These are phyloP conservation scores for Pythium pyrilobum DNA, from an alignment of 352 stramenopile genomes.

Conservation along the genomic window DNA sequence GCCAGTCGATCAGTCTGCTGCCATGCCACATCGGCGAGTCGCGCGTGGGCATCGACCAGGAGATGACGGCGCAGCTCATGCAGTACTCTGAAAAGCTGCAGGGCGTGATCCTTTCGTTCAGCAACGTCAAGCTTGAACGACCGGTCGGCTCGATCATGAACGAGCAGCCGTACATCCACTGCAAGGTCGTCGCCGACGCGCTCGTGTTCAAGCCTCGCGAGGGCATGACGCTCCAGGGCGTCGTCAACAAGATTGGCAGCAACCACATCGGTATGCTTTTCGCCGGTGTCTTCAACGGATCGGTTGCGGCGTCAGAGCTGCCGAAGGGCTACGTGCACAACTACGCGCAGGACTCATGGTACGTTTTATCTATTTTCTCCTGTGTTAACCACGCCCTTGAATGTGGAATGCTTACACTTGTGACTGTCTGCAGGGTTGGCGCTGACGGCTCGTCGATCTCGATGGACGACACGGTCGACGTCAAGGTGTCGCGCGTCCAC, in stretches of 20 bases:
- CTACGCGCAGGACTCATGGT: constrained; percentile 75
- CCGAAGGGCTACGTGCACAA: constrained; percentile 77
- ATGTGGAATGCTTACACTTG: too few relatives aligned
- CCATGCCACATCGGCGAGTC: constrained; percentile 67
- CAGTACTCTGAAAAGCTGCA: constrained; percentile 69
- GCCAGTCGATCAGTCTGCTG: constrained; percentile 65
- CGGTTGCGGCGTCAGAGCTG: constrained; percentile 64
- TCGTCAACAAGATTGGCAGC: constrained; percentile 83
- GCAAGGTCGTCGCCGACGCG: constrained; percentile 61
- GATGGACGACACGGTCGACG: constrained; percentile 56
- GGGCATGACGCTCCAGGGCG: constrained; percentile 55
- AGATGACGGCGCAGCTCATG: constrained; percentile 73
- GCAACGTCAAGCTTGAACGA: constrained; percentile 50
- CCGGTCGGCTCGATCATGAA: constrained; percentile 72
- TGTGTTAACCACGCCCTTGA: too few relatives aligned
- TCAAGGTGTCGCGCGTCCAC: constrained; percentile 65
- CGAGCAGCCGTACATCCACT: constrained; percentile 83
- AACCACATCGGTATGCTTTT: constrained; percentile 85
- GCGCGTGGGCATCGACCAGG: constrained; percentile 65
- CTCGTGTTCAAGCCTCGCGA: constrained; percentile 67
- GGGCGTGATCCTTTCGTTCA: constrained; percentile 72
- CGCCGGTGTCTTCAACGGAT: constrained; percentile 79
- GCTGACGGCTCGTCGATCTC: constrained; percentile 51
- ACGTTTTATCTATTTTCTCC: constrained; percentile 13
- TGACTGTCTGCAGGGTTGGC: constrained; percentile 30